Conservation (phyloP, 345 rosid genomes). For the Heritiera fomes region DNA sequence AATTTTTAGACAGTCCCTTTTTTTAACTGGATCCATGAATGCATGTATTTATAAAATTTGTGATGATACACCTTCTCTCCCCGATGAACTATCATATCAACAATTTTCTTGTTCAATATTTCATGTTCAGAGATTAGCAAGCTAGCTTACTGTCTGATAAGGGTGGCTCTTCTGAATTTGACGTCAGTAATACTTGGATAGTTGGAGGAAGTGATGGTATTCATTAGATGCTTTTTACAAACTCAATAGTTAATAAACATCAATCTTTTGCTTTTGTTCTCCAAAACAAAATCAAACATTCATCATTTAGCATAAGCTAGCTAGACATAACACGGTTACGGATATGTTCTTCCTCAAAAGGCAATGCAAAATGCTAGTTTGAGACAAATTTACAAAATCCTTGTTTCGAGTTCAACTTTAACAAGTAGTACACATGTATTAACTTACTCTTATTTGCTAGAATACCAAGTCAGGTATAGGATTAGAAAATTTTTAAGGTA, state of each 20-base stretch:
- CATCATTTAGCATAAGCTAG: neutral
- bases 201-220: neutral
- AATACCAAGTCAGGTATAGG: neutral
- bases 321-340: neutral
- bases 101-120: neutral
- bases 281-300: neutral
- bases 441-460: neutral
- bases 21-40: too few species aligned
- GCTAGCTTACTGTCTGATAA: neutral
- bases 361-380: neutral
- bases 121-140: conserved; percentile 16
- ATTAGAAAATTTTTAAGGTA: too few species aligned
- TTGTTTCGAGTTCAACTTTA: too few species aligned
- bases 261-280: too few species aligned
- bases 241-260: neutral
- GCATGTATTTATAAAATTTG: too few species aligned
- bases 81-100: neutral
- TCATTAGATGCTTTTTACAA: neutral
- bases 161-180: neutral
- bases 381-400: neutral
- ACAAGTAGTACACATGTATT: too few species aligned
- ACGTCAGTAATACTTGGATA: neutral
- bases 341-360: too few species aligned
- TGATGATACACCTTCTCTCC: too few species aligned
- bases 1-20: too few species aligned